These are phyloP conservation scores for Sarocladiaceae sp. DNA, from an alignment of 2,329 filamentous ascomycete genomes.

Conservation along the genomic window DNA sequence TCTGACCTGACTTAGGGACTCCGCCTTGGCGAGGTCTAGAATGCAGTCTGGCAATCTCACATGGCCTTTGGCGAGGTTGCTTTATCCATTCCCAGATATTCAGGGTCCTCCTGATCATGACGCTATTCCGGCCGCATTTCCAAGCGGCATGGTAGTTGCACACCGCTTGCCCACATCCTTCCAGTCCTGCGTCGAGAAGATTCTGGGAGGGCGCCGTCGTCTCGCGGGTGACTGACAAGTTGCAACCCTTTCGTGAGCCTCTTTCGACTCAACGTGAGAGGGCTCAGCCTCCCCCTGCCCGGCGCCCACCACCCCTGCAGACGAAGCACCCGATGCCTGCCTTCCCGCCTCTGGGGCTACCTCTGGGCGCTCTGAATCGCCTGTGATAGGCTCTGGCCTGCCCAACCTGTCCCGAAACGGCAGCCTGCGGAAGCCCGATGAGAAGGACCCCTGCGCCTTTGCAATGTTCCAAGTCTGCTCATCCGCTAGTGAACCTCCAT, in stretches of 20 bases:
- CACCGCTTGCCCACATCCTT: no score
- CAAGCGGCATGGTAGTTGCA: no score
- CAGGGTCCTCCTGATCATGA: neutral
- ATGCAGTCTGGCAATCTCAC: constrained; percentile 4
- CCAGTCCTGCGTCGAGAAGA: constrained; percentile 7
- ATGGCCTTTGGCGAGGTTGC: neutral
- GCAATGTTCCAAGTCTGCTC: no score
- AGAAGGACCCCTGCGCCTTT: no score
- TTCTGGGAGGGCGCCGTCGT: neutral
- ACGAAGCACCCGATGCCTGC: neutral
- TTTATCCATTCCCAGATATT: neutral
- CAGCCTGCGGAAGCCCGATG: neutral
- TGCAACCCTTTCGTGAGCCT: neutral
- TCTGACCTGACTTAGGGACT: constrained; percentile 5
- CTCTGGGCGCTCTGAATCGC: constrained; percentile 3
- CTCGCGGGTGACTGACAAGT: neutral
- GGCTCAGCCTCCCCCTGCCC: neutral
- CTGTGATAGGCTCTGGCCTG: neutral
- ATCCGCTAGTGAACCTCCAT: no score
- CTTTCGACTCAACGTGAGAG: neutral
- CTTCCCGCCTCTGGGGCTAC: constrained; percentile 2
- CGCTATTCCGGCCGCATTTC: neutral
- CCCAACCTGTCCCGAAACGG: constrained; percentile 5
- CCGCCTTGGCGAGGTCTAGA: constrained; percentile 6
- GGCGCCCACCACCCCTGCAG: neutral